Evolutionary conservation across 352 stramenopile species (phyloP).

Genomic region (Phytophthora pluvialis): DNA sequence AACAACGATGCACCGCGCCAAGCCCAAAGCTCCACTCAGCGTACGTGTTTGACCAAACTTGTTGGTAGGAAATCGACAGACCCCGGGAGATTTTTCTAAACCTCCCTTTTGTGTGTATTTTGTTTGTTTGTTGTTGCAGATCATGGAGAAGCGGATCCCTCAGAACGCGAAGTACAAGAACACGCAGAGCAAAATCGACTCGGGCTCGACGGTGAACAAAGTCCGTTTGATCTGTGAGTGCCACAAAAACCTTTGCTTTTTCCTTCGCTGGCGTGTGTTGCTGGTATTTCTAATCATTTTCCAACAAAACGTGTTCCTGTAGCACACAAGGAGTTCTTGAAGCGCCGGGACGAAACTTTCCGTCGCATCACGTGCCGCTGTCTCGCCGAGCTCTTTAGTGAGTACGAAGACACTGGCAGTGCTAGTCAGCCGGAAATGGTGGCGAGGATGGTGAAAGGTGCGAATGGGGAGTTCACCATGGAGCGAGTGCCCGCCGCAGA

Average conservation of each 20-base stretch:
- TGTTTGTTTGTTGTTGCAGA: conserved; percentile 41
- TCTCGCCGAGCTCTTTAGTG: conserved; percentile 73
- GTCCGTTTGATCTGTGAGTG: conserved; percentile 74
- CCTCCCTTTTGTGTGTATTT: not conserved
- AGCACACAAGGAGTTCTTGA: conserved; percentile 84
- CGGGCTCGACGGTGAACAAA: conserved; percentile 77
- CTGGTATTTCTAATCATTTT: not conserved
- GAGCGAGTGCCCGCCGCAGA: conserved; percentile 59
- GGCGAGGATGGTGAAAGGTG: conserved; percentile 74
- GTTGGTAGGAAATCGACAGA: not conserved
- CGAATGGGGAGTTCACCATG: conserved; percentile 72
- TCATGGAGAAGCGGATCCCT: conserved; percentile 83
- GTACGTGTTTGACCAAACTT: conserved; percentile 28
- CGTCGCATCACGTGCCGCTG: conserved; percentile 69
- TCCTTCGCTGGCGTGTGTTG: not conserved
- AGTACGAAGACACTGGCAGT: conserved; percentile 72
- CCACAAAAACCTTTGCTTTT: not conserved
- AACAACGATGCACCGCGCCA: conserved; percentile 60
- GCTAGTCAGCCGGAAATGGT: conserved; percentile 70
- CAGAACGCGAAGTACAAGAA: conserved; percentile 82
- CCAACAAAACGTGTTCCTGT: no score
- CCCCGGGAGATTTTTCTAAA: not conserved
- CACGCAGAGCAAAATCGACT: conserved; percentile 81
- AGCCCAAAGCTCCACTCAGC: conserved; percentile 67
- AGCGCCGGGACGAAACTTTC: conserved; percentile 84